Base-by-base conservation (phyloP, 306 rosid genomes). In the Acacia confusa region DNA sequence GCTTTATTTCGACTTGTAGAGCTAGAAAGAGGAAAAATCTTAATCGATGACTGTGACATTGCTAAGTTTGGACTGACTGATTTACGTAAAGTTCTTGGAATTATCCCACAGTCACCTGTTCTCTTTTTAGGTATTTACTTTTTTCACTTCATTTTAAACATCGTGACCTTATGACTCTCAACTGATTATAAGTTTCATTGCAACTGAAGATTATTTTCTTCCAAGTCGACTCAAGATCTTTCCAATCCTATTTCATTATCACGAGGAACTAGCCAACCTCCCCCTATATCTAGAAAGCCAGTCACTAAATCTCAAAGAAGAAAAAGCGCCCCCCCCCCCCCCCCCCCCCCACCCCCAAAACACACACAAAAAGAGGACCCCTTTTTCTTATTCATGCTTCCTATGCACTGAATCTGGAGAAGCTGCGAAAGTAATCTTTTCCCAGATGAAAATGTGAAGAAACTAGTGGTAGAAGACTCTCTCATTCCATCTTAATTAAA, bases 21-120 rank as follows among this genome's bases (percentile, higher is more conserved):
- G 84, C 75, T 90, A 80, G 98, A 93, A 82, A 91, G 83, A 53
- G 99, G 99, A 81, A 88, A 91, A 68, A 92, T 95, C 64, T 77
- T 84, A 76, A 95, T 93, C 55, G 97, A 95, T 85, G 94, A 83
- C 40, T 89, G 84, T 86, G 93, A 95, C 74, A 83, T 93, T 82
- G 82, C 88, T 7, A 92, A 91, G 91, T 72, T 93, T 84, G 99
- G 99, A 77, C 85, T 95, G 64, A 86, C 87, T 69, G 97, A 95
- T 86, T 86, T 95, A 73, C 92, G 98, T 36, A 89, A 90, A 89
- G 92, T 87, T 77, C 96, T 93, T 48, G 89, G 97, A 55, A 91
- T 95, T 81, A 95, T 95, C 79, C 99, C 99, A 12, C 99, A 93
- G 63, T 81, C 96, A 45, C 99, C 99, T 1, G 90, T 93, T 80